Conservation (phyloP, 495 filamentous ascomycete species). For the Achaetomiella virescens region DNA sequence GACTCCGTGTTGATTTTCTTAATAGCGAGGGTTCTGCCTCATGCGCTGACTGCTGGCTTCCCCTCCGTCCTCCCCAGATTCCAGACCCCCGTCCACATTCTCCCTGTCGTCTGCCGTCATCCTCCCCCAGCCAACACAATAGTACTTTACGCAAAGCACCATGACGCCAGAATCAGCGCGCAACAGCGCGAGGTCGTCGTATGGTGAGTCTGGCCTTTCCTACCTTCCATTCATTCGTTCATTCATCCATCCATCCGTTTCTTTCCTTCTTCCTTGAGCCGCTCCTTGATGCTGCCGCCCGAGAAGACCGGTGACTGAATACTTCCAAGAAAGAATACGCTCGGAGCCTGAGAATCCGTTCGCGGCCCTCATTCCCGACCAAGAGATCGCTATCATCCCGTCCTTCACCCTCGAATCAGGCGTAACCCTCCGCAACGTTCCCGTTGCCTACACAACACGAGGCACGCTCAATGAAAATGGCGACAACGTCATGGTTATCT, state of each 20-base stretch:
- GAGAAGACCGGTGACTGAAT: constrained; percentile 45
- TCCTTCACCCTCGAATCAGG: constrained; percentile 92
- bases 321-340: constrained; percentile 52
- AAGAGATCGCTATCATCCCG: constrained; percentile 78
- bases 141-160: not conserved
- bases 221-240: not conserved
- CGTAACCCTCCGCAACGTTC: constrained; percentile 77
- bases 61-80: not conserved
- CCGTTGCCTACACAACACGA: constrained; percentile 84
- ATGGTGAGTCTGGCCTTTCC: constrained; percentile 34
- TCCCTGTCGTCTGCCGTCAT: not conserved
- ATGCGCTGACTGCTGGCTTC: not conserved
- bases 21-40: not conserved
- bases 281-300: not conserved
- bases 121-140: not conserved
- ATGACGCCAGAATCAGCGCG: constrained; percentile 12
- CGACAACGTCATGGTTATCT: constrained; percentile 95
- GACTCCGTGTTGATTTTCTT: not conserved
- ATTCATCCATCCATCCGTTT: too few species aligned
- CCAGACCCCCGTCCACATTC: not conserved
- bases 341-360: constrained; percentile 89
- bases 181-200: constrained; percentile 25
- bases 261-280: not conserved
- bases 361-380: constrained; percentile 75
- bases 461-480: constrained; percentile 66